Percentiles rank a stretch among this genome's conserved stretches.
Conservation (phyloP, 495 filamentous ascomycete species). For the Xylona heveae region DNA sequence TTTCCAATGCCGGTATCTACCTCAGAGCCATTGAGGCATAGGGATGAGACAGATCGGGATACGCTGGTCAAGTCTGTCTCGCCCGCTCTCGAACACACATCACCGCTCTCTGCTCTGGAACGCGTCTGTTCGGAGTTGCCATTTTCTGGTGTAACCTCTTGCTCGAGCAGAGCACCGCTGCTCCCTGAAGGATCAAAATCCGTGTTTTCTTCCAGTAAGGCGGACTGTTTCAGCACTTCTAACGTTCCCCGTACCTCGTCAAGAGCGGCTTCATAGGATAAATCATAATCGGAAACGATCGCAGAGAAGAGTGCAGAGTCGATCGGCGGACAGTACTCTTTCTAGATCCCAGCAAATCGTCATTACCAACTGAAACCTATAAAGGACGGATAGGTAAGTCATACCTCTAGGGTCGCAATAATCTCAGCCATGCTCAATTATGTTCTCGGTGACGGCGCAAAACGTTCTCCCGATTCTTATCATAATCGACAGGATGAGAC, state of each 20-base stretch:
- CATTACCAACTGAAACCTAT: conserved; percentile 4
- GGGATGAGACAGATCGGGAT: conserved; percentile 11
- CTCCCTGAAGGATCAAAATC: conserved; percentile 66
- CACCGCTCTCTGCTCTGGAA: no score
- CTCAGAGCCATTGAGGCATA: conserved; percentile 11
- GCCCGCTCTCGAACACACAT: conserved; percentile 12
- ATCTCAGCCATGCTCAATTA: not conserved
- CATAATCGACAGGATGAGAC: no score
- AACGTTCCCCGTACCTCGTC: conserved; percentile 29
- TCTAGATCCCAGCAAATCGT: conserved; percentile 17
- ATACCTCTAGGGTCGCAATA: not conserved
- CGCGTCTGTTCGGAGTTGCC: conserved; percentile 4
- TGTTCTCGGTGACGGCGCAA: not conserved
- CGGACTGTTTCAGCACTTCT: conserved; percentile 32
- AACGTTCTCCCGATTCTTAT: no score
- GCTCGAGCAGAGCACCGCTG: conserved; percentile 14
- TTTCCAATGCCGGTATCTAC: conserved; percentile 5
- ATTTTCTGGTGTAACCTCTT: conserved; percentile 4
- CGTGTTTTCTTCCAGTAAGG: conserved; percentile 38
- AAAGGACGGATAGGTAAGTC: conserved; percentile 1
- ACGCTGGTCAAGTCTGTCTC: conserved; percentile 25
- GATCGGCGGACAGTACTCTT: conserved; percentile 36
- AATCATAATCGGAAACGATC: conserved; percentile 42
- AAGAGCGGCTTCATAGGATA: conserved; percentile 25
- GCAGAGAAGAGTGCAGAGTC: conserved; percentile 44